Evolutionary conservation across 140 eudicot species (phyloP), one percentile per base, ranked within the genome.

Genomic region (Cichorium intybus): DNA sequence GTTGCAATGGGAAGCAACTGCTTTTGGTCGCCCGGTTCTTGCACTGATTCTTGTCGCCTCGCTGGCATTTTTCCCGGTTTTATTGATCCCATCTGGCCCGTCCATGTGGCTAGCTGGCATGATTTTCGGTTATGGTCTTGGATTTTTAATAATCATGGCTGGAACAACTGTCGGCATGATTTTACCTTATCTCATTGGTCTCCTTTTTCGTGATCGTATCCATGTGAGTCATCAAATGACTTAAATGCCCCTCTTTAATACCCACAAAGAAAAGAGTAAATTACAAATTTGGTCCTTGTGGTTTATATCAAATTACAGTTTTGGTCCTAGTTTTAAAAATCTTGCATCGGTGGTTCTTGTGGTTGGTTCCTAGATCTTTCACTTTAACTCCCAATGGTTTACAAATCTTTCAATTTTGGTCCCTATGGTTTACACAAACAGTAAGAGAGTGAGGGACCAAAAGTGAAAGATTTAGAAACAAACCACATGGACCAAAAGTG

Each of bases 91-190:
- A 66, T 92, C 98, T 34, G 98, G 92, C 15, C 98, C 98, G 29
- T 88, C 96, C 58, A 88, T 92, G 96, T 88, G 96, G 98, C 82
- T 92, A 24, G 96, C 98, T 8, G 98, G 98, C 31, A 92, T 92
- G 96, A 88, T 92, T 39, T 92, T 92, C 62, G 98, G 98, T 7
- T 92, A 92, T 63, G 98, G 97, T 16, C 80, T 84, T 56, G 97
- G 97, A n/a, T 91, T 91, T 71, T 84, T 87, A 24, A 87, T 91
- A 69, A 91, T 91, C 51, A 91, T 91, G 96, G 91, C 66, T 45
- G 98, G 98, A 71, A 92, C 96, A 57, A 92, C 96, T 28, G 51
- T 92, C 3, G 98, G 98, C 48, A 88, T 88, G 98, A 60, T 85
- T 70, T 77, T 92, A 23, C 95, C 98, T 2, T 92, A 79, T 74